A percentile compares a stretch with the other conserved stretches of the same genome.
Conservation (phyloP, 2,329 filamentous ascomycete species). For the Penicillium sp. region DNA sequence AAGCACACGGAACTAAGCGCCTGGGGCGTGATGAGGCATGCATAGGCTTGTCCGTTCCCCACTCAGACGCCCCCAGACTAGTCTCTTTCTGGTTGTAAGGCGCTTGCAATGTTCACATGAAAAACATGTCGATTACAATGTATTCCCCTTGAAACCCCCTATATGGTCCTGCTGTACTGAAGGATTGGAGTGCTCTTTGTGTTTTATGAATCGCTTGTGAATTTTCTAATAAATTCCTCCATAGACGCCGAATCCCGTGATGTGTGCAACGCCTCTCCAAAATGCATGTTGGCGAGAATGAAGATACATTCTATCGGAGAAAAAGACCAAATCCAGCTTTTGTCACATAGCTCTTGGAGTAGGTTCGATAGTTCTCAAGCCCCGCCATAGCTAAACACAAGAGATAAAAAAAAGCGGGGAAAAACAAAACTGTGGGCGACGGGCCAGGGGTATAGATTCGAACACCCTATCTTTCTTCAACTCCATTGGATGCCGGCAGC, state of each 20-base stretch:
- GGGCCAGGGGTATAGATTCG: neutral
- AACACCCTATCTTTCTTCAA: neutral
- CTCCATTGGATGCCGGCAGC: neutral
- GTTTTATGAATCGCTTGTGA: neutral
- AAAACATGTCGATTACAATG: neutral
- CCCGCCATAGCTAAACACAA: neutral
- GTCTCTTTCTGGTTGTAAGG: conserved; percentile 13
- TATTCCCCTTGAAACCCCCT: too few species aligned
- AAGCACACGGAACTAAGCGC: conserved; percentile 14
- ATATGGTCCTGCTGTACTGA: neutral
- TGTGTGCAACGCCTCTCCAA: conserved; percentile 11
- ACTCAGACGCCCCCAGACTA: conserved; percentile 20
- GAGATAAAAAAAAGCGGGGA: neutral
- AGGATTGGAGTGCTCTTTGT: neutral
- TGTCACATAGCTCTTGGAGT: neutral
- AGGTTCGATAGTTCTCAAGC: neutral
- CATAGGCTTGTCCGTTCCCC: conserved; percentile 13
- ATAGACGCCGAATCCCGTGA: conserved; percentile 9
- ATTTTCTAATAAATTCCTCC: conserved; percentile 6
- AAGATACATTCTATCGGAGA: neutral
- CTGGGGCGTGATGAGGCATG: conserved; percentile 22
- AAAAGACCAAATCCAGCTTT: neutral
- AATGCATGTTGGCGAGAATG: conserved; percentile 10
- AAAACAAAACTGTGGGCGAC: neutral
- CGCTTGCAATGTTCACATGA: conserved; percentile 12